phyloP scores from a whole-genome alignment of 2,329 filamentous ascomycete genomes.

The Seiridium unicorne region DNA sequence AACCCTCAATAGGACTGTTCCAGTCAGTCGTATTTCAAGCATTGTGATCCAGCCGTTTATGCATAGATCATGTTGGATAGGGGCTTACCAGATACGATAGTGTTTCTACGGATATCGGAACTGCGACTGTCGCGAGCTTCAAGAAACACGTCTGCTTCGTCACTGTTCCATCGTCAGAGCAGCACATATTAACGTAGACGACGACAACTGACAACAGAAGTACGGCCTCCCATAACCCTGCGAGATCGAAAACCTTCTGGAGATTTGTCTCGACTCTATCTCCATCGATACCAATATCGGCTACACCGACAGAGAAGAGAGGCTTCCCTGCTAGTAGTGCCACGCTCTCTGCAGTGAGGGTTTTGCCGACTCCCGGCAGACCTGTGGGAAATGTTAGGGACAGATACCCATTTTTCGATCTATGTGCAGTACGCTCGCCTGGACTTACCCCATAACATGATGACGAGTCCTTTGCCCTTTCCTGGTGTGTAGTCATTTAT shows the following conservation, averaged over 20 bases:
- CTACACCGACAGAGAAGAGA: background rate
- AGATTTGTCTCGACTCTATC: background rate
- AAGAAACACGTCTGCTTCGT: background rate
- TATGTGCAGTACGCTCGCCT: no score
- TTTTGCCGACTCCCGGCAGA: background rate
- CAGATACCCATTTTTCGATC: no score
- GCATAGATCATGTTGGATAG: background rate
- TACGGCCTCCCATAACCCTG: background rate
- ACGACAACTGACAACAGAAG: background rate
- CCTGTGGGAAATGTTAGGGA: background rate
- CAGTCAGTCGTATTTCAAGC: no score
- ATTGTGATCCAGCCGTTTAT: background rate
- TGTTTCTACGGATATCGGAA: background rate
- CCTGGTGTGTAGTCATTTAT: background rate
- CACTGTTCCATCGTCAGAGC: background rate
- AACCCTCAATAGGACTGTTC: background rate
- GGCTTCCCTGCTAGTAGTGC: background rate
- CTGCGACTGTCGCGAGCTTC: background rate
- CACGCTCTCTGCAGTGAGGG: background rate
- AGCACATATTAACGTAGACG: background rate
- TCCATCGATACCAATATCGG: background rate
- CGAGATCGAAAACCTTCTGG: background rate
- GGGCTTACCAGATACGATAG: background rate
- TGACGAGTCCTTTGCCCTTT: background rate
- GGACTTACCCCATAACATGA: background rate